These are phyloP conservation scores for Sclerotiophoma versabilis DNA, from an alignment of 2,329 filamentous ascomycete genomes.

Conservation along the genomic window DNA sequence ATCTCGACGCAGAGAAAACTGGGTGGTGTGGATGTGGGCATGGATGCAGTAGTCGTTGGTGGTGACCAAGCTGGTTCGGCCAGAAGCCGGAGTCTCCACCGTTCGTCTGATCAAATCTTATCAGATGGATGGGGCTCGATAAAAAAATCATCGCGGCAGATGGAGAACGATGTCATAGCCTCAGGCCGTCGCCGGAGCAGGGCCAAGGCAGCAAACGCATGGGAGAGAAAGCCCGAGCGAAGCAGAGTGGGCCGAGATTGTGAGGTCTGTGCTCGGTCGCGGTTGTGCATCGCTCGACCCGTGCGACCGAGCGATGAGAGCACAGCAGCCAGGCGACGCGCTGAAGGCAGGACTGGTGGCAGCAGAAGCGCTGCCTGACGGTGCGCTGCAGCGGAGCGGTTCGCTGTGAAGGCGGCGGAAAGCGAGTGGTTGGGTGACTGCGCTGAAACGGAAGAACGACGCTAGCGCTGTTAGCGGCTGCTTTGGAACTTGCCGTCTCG, in stretches of 20 bases:
- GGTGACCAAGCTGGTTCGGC: not conserved
- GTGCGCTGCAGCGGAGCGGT: not conserved
- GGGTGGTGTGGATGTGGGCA: not conserved
- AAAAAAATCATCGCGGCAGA: constrained; percentile 11
- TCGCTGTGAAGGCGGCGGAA: constrained; percentile 3
- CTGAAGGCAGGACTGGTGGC: not conserved
- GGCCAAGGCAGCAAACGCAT: constrained; percentile 9
- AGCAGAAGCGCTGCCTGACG: not conserved
- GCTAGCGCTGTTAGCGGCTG: constrained; percentile 15
- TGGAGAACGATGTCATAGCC: constrained; percentile 17
- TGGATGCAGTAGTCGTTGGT: not conserved
- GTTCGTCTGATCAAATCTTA: not conserved
- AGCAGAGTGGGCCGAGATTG: constrained; percentile 33
- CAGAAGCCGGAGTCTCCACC: constrained; percentile 3
- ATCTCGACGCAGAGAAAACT: not conserved
- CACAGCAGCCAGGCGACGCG: not conserved
- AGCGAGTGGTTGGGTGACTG: constrained; percentile 3
- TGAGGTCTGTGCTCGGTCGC: constrained; percentile 20
- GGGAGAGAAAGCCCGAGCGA: constrained; percentile 5
- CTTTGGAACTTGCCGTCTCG: constrained; percentile 34
- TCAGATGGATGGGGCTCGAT: constrained; percentile 8
- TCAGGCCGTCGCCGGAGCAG: constrained; percentile 2
- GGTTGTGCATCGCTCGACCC: not conserved
- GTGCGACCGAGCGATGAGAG: not conserved
- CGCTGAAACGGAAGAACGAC: constrained; percentile 34